These are phyloP conservation scores for Macrolepiota albuminosa DNA, from an alignment of 768 basidiomycete genomes.

Conservation along the genomic window DNA sequence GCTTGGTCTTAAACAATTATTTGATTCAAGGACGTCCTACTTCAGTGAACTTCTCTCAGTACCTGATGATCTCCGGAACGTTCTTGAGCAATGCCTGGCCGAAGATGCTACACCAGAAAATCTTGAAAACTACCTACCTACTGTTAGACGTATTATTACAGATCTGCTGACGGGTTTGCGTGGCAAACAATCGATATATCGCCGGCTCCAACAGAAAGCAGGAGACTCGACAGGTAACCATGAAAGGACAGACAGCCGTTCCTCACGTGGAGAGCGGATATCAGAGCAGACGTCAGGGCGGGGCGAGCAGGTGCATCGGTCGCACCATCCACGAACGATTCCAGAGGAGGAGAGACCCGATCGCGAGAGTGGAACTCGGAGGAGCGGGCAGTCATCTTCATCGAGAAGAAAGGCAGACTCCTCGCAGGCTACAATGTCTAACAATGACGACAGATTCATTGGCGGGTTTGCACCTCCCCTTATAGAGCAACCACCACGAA, in stretches of 20 bases:
- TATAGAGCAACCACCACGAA: slow-evolving; percentile 12
- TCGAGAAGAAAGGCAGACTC: slow-evolving; percentile 32
- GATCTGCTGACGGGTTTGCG: slow-evolving; percentile 91
- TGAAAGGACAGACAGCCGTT: slow-evolving; percentile 54
- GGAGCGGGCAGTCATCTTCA: slow-evolving; percentile 38
- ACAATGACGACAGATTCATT: slow-evolving; percentile 40
- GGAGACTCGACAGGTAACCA: slow-evolving; percentile 34
- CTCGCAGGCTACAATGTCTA: slow-evolving; percentile 18
- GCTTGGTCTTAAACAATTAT: not conserved
- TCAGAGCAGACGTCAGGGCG: slow-evolving; percentile 27
- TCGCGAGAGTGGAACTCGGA: slow-evolving; percentile 31
- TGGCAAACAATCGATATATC: slow-evolving; percentile 84
- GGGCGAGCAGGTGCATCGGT: slow-evolving; percentile 39
- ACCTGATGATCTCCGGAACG: slow-evolving; percentile 81
- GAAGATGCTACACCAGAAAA: slow-evolving; percentile 86
- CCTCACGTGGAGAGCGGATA: slow-evolving; percentile 43
- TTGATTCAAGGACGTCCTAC: slow-evolving; percentile 1
- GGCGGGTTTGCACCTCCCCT: slow-evolving; percentile 42
- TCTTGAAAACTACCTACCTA: slow-evolving; percentile 85
- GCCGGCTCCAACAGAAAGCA: slow-evolving; percentile 58
- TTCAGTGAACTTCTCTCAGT: slow-evolving; percentile 81
- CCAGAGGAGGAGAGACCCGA: slow-evolving; percentile 37
- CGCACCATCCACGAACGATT: slow-evolving; percentile 40
- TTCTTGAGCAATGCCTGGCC: slow-evolving; percentile 87
- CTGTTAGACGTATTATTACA: slow-evolving; percentile 89